Conservation (phyloP, 2,329 filamentous ascomycete species). For the Huntiella abstrusa region DNA sequence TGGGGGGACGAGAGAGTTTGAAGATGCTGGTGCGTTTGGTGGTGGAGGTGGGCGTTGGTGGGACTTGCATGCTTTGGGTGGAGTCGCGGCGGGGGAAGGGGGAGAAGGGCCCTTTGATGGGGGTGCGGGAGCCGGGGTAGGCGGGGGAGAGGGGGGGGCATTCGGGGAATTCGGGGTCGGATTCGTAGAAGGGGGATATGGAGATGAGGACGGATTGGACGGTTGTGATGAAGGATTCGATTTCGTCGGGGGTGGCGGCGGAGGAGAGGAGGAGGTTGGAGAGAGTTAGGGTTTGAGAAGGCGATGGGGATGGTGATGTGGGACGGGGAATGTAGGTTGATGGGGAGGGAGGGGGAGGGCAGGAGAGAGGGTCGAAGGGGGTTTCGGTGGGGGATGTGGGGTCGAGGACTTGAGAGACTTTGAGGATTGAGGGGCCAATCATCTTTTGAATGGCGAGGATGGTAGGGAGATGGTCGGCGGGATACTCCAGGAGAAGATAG, state of each 20-base stretch:
- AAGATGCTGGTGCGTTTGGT: slow-evolving; percentile 3
- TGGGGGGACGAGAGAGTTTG: slow-evolving; percentile 10
- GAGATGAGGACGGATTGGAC: slow-evolving; percentile 31
- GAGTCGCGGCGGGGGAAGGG: slow-evolving; percentile 15
- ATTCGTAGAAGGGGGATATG: slow-evolving; percentile 17
- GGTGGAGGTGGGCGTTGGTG: slow-evolving; percentile 4
- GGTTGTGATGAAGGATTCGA: slow-evolving; percentile 32
- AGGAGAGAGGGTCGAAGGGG: slow-evolving; percentile 9
- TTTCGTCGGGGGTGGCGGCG: slow-evolving; percentile 33
- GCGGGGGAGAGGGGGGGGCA: slow-evolving; percentile 10
- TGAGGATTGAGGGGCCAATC: slow-evolving; percentile 36
- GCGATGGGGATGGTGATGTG: not conserved
- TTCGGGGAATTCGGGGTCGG: not conserved
- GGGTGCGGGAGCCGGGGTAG: slow-evolving; percentile 14
- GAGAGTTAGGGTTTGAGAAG: slow-evolving; percentile 23
- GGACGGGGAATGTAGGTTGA: slow-evolving; percentile 10
- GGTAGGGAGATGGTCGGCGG: slow-evolving; percentile 35
- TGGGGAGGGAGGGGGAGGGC: slow-evolving; percentile 14
- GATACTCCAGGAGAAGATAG: slow-evolving; percentile 41
- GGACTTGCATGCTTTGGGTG: slow-evolving; percentile 4
- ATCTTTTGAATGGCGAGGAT: slow-evolving; percentile 38
- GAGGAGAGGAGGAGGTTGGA: slow-evolving; percentile 39
- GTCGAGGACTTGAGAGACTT: slow-evolving; percentile 37
- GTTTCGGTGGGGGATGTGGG: slow-evolving; percentile 17
- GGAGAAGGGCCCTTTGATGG: slow-evolving; percentile 17